Conservation (phyloP, 73 alveolate species). For the Paramecium bursaria region DNA sequence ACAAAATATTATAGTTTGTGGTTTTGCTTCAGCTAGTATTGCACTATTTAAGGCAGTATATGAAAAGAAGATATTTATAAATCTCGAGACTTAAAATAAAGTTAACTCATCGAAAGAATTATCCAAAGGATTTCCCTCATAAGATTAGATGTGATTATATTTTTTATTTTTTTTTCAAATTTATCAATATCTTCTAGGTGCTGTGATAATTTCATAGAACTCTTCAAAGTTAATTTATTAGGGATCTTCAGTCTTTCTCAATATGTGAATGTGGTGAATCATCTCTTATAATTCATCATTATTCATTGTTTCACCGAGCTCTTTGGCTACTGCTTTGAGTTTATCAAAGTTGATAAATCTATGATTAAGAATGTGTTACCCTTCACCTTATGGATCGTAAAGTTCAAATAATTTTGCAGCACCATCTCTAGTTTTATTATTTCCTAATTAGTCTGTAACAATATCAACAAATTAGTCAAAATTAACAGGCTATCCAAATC, state of each 20-base stretch:
- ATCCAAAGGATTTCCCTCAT: conserved; percentile 40
- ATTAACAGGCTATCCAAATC: conserved; percentile 74
- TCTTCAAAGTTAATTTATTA: conserved; percentile 44
- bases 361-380: conserved; percentile 4
- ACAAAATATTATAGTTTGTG: neutral
- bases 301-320: conserved; percentile 57
- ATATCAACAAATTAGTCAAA: conserved; percentile 79
- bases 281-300: conserved; percentile 57
- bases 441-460: conserved; percentile 75
- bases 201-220: conserved; percentile 47
- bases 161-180: too few species aligned
- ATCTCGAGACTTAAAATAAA: conserved; percentile 19
- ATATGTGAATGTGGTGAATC: conserved; percentile 52
- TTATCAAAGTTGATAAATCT: conserved; percentile 46
- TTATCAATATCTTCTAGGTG: conserved; percentile 63
- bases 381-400: conserved; percentile 61
- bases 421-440: conserved; percentile 78
- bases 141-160: too few species aligned
- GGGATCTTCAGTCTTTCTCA: conserved; percentile 50
- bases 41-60: conserved; percentile 53
- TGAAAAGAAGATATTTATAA: conserved; percentile 32
- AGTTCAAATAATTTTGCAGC: conserved; percentile 72
- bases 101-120: neutral
- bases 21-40: conserved; percentile 34
- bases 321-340: conserved; percentile 53